phyloP scores from a whole-genome alignment of 1,284 basidiomycete species.

The Leccinum griseonigrum region DNA sequence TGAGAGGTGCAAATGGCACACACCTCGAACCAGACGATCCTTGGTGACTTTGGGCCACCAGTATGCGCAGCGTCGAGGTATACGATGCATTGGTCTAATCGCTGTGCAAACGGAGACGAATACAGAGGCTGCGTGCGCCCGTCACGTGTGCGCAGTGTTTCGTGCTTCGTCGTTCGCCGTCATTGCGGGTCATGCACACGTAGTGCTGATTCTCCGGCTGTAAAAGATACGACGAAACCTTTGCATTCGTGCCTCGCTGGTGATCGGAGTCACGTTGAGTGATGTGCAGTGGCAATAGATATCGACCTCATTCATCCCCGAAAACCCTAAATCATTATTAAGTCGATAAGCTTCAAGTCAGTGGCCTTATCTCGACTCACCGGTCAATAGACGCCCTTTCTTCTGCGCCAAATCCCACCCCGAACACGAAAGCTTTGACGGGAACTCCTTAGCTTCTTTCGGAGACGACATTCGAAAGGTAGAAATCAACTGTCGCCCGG shows the following conservation, averaged over 20 bases:
- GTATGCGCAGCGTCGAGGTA: neutral
- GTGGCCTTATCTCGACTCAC: constrained; percentile 10
- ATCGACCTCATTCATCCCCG: neutral
- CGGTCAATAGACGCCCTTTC: constrained; percentile 29
- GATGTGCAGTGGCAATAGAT: neutral
- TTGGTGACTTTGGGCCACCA: neutral
- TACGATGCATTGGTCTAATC: neutral
- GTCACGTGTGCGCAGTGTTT: neutral
- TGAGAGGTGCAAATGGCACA: no score
- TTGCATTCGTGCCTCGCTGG: neutral
- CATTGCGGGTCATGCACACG: no score
- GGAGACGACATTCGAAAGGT: constrained; percentile 35
- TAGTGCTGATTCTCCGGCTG: no score
- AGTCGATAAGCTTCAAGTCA: neutral
- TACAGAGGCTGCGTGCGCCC: neutral
- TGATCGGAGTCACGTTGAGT: neutral
- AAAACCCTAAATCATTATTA: neutral
- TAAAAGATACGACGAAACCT: neutral
- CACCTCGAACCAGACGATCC: no score
- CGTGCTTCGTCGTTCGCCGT: no score
- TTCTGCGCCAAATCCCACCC: constrained; percentile 51
- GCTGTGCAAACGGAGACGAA: neutral
- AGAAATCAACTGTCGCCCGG: constrained; percentile 44
- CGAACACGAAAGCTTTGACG: constrained; percentile 44
- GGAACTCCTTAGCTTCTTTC: constrained; percentile 44